Evolutionary conservation across 345 rosid genomes (phyloP), one percentile per base, ranked within the genome.

Genomic region (Clausena lansium): DNA sequence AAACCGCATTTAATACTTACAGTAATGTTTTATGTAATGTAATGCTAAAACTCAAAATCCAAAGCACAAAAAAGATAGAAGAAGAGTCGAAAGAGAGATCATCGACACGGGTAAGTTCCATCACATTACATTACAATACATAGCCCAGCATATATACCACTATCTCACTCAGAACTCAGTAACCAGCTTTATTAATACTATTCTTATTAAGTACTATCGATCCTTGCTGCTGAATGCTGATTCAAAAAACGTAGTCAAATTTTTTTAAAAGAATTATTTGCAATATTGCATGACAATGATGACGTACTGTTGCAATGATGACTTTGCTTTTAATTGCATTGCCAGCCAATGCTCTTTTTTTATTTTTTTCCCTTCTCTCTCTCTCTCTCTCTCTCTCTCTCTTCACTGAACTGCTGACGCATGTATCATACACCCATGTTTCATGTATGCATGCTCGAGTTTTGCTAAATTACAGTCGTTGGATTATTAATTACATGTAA

Each of bases 291-390:
- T 82, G 88, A 70, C 83, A 85, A 88, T 88, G 84, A 88, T 88
- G 88, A 82, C 89, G 89, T 85, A 80, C 88, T 78, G 83, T 85
- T 64, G 88, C 83, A 83, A 88, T 88, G 88, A 88, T 86, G 32
- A 13, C 77, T 36, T 73, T 22, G 24, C 66, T 69, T 79, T 84
- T 85, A 78, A 88, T 59, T 70, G 76, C 86, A n/a, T 35, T 30
- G 71, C 68, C 85, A 66, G 77, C 27, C 78, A 30, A 52, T 52
- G 22, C 57, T 71, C 14, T 55, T 19, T 41, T 41, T 41, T 39
- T 2, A 7, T 41, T 41, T 45, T 7, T 8, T 3, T 1, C n/a
- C n/a, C n/a, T n/a, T n/a, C n/a, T n/a, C n/a, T n/a, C 71, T 59
- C 67, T 80, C 76, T 70, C 77, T 60, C 66, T 62, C 38, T 62